Conservation (phyloP, 1,284 basidiomycete species). For the Cerrena zonata region DNA sequence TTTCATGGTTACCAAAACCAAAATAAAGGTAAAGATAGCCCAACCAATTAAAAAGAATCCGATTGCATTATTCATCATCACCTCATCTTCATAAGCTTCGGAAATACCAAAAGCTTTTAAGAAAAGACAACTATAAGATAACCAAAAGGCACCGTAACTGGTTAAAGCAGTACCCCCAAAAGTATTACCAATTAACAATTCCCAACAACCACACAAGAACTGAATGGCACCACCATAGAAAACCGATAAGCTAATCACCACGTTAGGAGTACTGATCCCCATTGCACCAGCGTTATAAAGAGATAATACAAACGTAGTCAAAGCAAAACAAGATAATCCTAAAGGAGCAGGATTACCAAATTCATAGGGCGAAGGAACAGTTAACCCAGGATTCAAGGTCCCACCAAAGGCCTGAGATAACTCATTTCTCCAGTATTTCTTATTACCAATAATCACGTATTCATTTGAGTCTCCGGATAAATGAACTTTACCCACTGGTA, state of each 20-base stretch:
- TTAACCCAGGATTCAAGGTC: too few relatives aligned
- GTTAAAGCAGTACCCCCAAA: constrained; percentile 76
- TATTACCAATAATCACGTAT: too few relatives aligned
- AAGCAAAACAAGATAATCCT: too few relatives aligned
- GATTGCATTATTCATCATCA: not conserved
- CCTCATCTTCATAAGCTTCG: not conserved
- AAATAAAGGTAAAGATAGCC: not conserved
- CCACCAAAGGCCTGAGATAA: too few relatives aligned
- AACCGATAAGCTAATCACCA: constrained; percentile 78
- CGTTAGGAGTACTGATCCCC: constrained; percentile 53
- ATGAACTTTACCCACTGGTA: too few relatives aligned
- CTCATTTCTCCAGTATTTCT: too few relatives aligned
- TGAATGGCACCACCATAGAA: constrained; percentile 81
- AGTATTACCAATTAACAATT: constrained; percentile 70
- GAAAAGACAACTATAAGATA: constrained; percentile 36
- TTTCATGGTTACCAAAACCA: too few relatives aligned
- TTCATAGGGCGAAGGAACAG: too few relatives aligned
- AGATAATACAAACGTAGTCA: constrained; percentile 67
- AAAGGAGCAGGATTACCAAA: constrained; percentile 67
- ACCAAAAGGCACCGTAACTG: constrained; percentile 80
- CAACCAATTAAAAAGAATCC: not conserved
- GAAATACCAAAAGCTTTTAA: not conserved
- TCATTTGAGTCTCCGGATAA: too few relatives aligned
- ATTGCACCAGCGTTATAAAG: constrained; percentile 57
- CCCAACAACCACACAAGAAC: constrained; percentile 72